Conservation (phyloP, 2,329 filamentous ascomycete species). For the Cladophialophora yegresii region DNA sequence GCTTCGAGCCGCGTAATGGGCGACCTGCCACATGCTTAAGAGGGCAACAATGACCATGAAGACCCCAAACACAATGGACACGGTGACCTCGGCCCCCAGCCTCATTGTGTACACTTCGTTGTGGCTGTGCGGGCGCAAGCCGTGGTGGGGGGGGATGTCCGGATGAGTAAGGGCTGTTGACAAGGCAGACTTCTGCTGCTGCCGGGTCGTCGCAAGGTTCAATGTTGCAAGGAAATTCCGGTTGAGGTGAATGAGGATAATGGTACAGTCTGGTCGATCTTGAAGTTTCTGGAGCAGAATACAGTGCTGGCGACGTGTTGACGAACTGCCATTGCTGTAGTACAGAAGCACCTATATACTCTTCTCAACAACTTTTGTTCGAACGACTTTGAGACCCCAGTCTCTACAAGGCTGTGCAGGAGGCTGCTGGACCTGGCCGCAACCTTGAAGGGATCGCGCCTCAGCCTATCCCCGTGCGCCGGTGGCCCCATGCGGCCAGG, state of each 20-base stretch:
- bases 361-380: conserved; percentile 15
- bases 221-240: not conserved
- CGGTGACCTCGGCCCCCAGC: conserved; percentile 16
- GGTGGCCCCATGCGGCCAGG: not conserved
- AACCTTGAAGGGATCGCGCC: no score
- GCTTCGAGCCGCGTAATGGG: conserved; percentile 18
- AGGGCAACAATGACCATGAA: conserved; percentile 25
- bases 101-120: conserved; percentile 1
- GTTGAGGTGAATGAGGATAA: not conserved
- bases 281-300: not conserved
- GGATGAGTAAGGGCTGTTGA: not conserved
- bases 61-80: conserved; percentile 26
- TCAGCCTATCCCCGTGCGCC: not conserved
- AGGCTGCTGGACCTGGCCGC: not conserved
- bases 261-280: not conserved
- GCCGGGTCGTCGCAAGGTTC: not conserved
- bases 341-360: conserved; percentile 6
- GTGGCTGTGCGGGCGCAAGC: not conserved
- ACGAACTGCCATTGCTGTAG: not conserved
- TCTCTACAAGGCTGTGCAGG: not conserved
- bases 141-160: not conserved
- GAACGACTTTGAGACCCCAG: not conserved
- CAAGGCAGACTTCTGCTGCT: not conserved
- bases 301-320: not conserved
- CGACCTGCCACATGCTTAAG: conserved; percentile 20